phyloP scores from a whole-genome alignment of 164 flowering plant genomes.

The Taxillus chinensis region DNA sequence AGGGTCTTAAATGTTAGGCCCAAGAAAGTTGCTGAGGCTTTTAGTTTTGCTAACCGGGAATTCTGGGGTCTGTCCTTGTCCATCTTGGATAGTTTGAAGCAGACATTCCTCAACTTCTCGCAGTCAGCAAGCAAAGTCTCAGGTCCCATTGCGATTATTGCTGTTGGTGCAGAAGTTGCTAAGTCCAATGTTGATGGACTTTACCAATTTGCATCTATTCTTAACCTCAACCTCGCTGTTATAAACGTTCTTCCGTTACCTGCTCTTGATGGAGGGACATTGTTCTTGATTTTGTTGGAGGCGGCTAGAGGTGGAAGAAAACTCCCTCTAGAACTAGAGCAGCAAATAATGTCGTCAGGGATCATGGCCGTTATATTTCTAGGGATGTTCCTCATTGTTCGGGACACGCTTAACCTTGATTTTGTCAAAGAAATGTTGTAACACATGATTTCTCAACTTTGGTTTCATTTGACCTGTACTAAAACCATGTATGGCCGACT shows the following conservation, averaged over 20 bases:
- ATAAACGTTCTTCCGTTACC: conserved; percentile 94
- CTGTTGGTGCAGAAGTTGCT: conserved; percentile 97
- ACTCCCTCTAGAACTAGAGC: conserved; percentile 88
- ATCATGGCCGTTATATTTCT: conserved; percentile 64
- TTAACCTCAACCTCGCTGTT: conserved; percentile 88
- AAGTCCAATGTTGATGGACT: conserved; percentile 79
- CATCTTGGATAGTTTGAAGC: conserved; percentile 75
- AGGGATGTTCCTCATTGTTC: conserved; percentile 66
- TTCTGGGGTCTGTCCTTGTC: conserved; percentile 70
- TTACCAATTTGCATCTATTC: conserved; percentile 85
- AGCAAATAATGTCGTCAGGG: conserved; percentile 88
- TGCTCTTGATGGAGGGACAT: conserved; percentile 90
- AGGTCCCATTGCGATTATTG: conserved; percentile 94
- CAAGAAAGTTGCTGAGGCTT: conserved; percentile 41
- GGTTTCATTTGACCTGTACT: background rate
- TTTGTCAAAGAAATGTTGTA: conserved; percentile 74
- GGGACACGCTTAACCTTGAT: conserved; percentile 88
- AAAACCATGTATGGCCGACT: too few relatives aligned
- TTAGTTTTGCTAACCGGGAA: conserved; percentile 48
- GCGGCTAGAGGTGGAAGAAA: conserved; percentile 91
- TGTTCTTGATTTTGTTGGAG: conserved; percentile 75
- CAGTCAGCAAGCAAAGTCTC: conserved; percentile 83
- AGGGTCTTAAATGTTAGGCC: conserved; percentile 49
- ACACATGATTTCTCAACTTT: conserved; percentile 13
- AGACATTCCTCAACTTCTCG: conserved; percentile 79